Conservation (phyloP, 495 filamentous ascomycete genomes). For the Pseudoneurospora amorphoporcata region DNA sequence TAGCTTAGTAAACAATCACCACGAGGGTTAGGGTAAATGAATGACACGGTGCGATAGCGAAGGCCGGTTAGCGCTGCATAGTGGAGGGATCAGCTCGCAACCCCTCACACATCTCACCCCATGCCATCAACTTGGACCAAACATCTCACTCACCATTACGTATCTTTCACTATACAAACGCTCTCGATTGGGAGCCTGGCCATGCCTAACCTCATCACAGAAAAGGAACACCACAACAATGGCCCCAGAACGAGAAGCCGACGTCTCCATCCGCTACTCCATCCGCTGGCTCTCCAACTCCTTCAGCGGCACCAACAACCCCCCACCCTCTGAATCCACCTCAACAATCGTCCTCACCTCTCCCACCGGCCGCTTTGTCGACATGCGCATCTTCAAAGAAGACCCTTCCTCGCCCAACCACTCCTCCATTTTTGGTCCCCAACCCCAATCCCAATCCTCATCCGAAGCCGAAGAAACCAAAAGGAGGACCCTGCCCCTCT, state of each 20-base stretch:
- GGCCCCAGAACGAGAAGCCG: neutral
- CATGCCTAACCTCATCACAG: neutral
- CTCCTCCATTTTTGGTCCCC: neutral
- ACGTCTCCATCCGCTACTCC: slow-evolving; percentile 30
- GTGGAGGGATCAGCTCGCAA: neutral
- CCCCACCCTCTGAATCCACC: slow-evolving; percentile 22
- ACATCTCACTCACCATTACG: neutral
- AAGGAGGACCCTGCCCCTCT: neutral
- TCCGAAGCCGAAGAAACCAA: neutral
- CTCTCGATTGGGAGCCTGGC: neutral
- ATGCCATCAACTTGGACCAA: neutral
- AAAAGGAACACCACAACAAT: neutral
- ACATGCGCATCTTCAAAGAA: slow-evolving; percentile 30
- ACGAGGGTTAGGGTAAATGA: neutral
- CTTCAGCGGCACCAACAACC: slow-evolving; percentile 4
- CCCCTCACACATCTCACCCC: neutral
- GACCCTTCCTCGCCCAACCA: neutral
- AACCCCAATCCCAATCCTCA: slow-evolving; percentile 2
- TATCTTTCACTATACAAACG: neutral
- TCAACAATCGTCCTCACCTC: slow-evolving; percentile 41
- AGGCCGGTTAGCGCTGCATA: neutral
- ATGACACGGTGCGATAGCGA: neutral
- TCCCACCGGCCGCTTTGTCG: slow-evolving; percentile 36
- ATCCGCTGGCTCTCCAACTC: slow-evolving; percentile 34
- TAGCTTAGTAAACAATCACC: neutral